phyloP scores from a whole-genome alignment of 2,329 filamentous ascomycete genomes.

The Claviceps maximensis region DNA sequence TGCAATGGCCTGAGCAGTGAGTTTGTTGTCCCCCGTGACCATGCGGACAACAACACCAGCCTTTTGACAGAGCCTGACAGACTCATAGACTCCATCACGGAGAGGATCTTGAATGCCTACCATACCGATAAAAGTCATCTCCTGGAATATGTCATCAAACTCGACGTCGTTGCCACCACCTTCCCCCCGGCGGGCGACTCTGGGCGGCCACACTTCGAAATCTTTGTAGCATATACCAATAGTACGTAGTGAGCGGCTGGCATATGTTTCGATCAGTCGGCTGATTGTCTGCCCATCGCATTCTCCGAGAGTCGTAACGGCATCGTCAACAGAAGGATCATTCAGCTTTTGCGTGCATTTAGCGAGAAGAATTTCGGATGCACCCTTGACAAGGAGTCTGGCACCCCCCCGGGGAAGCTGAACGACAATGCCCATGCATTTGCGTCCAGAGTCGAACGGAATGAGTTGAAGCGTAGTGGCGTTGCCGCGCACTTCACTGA shows the following conservation, averaged over 20 bases:
- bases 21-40: slow-evolving; percentile 74
- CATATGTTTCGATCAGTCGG: slow-evolving; percentile 62
- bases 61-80: slow-evolving; percentile 58
- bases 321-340: slow-evolving; percentile 33
- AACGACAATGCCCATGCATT: slow-evolving; percentile 54
- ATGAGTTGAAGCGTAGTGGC: slow-evolving; percentile 50
- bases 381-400: slow-evolving; percentile 49
- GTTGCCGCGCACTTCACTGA: slow-evolving; percentile 50
- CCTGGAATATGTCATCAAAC: slow-evolving; percentile 53
- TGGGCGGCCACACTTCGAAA: slow-evolving; percentile 74
- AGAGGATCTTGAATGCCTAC: slow-evolving; percentile 75
- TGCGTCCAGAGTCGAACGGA: slow-evolving; percentile 63
- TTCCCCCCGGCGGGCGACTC: slow-evolving; percentile 39
- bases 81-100: slow-evolving; percentile 59
- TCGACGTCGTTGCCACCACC: slow-evolving; percentile 45
- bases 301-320: slow-evolving; percentile 30
- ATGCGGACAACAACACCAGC: slow-evolving; percentile 72
- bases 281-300: slow-evolving; percentile 46
- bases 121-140: slow-evolving; percentile 56
- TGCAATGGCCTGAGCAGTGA: slow-evolving; percentile 68
- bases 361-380: slow-evolving; percentile 48
- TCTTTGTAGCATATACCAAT: slow-evolving; percentile 77
- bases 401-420: slow-evolving; percentile 36
- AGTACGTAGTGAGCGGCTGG: slow-evolving; percentile 66
- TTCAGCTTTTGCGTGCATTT: slow-evolving; percentile 40